Conservation (phyloP, 257 asterid genomes). For the Datura wrightii region DNA sequence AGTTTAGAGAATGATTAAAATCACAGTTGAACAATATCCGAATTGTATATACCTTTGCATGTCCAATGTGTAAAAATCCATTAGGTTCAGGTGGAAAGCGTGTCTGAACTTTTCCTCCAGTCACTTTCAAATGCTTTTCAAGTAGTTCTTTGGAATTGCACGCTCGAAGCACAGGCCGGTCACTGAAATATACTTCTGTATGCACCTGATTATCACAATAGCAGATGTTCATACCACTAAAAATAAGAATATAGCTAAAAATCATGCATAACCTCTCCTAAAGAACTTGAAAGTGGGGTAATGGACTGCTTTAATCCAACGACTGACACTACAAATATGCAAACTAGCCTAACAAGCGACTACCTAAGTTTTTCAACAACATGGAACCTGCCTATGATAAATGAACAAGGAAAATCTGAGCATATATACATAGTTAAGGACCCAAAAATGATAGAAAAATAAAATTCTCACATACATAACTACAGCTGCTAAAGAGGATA, state of each 20-base stretch:
- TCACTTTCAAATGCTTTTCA: conserved; percentile 75
- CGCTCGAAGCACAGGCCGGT: conserved; percentile 79
- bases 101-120: conserved; percentile 80
- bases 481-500: background rate
- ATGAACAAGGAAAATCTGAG: background rate
- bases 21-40: conserved; percentile 25
- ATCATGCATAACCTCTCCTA: background rate
- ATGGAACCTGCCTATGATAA: background rate
- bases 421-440: background rate
- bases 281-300: background rate
- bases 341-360: background rate
- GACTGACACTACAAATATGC: background rate
- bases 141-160: conserved; percentile 83
- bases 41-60: conserved; percentile 74
- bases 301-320: background rate
- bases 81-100: conserved; percentile 99
- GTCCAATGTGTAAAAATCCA: conserved; percentile 96
- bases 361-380: background rate
- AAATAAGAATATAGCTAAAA: conserved; percentile 1
- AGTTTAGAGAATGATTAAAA: conserved; percentile 17
- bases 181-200: conserved; percentile 90
- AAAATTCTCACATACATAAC: conserved; percentile 6
- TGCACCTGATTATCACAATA: conserved; percentile 65
- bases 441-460: background rate
- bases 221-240: conserved; percentile 20